Evolutionary conservation across 2,329 filamentous ascomycete genomes (phyloP), one percentile per base, ranked within the genome.

Genomic region (Alternaria triticimaculans): DNA sequence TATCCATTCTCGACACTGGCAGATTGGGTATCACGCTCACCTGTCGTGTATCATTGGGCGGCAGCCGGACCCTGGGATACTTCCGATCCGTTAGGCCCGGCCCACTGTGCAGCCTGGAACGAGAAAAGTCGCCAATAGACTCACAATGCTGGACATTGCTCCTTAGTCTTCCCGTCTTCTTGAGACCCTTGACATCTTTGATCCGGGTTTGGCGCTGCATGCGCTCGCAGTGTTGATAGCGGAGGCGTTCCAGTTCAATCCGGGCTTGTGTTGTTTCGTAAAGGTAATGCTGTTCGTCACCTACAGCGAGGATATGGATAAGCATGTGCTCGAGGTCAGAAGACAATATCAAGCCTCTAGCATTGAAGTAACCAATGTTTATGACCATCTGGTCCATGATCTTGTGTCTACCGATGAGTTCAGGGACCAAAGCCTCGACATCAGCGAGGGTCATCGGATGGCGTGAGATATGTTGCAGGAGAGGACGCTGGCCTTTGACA

Each of bases 341-440:
- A 20, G 55, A 15, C 14, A 33, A 14, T n/a, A 67, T 61, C 11
- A 10, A 14, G 3, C 65, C 48, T 30, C 33, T 26, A 23, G 41
- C 33, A 20, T 41, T 30, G 20, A 50, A 51, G 25, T 55, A 60
- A 1, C 56, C 49, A 7, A 61, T 65, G 25, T 67, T 67, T 4
- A 41, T 15, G 20, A 57, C 45, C 7, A 67, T 18, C 49, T 58
- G 54, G 18, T 50, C n/a, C 28, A 60, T 60, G 15, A 65, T 14
- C 6, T 3, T 18, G 5, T 3, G 12, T 8, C 62, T 60, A 9
- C 15, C 12, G 53, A 49, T 28, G 8, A 65, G 20, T 6, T 45
- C 33, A n/a, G 62, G 53, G 9, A 65, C 33, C 14, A 67, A 20
- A 3, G 18, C 49, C 18, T 66, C 50, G 4, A 63, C 41, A 23